A percentile compares a stretch with the other conserved stretches of the same genome.
Conservation (phyloP, 139 green algal species). For the Picochlorum costavermella region DNA sequence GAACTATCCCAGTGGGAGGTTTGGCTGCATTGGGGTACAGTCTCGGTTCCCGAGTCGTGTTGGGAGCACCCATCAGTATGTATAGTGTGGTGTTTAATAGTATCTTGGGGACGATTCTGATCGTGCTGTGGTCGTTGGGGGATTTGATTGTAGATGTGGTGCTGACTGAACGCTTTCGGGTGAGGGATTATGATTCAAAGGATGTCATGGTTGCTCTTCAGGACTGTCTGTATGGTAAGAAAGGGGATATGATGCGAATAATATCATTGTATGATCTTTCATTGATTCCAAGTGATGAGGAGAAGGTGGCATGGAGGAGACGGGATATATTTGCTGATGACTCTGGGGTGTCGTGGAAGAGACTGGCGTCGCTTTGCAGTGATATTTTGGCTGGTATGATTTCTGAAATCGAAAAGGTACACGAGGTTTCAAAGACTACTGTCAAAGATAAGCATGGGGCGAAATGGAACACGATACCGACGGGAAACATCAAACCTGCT, state of each 20-base stretch:
- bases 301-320: slow-evolving; percentile 9
- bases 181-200: slow-evolving; percentile 19
- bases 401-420: neutral
- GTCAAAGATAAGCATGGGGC: neutral
- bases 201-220: slow-evolving; percentile 20
- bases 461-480: slow-evolving; percentile 2
- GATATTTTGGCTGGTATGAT: slow-evolving; percentile 9
- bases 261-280: slow-evolving; percentile 25
- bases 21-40: neutral
- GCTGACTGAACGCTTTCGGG: slow-evolving; percentile 29
- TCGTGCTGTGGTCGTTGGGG: slow-evolving; percentile 12
- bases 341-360: slow-evolving; percentile 27
- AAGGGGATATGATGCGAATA: slow-evolving; percentile 14
- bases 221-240: slow-evolving; percentile 8
- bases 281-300: slow-evolving; percentile 17
- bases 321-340: slow-evolving; percentile 39
- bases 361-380: slow-evolving; percentile 17
- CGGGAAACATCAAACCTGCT: neutral
- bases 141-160: slow-evolving; percentile 28
- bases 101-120: slow-evolving; percentile 1
- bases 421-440: neutral
- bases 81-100: neutral
- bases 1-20: neutral
- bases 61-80: neutral
- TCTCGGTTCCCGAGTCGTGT: neutral